Evolutionary conservation across 1,139 yeast species (phyloP).

Genomic region (Nakaseomyces glabratus): DNA sequence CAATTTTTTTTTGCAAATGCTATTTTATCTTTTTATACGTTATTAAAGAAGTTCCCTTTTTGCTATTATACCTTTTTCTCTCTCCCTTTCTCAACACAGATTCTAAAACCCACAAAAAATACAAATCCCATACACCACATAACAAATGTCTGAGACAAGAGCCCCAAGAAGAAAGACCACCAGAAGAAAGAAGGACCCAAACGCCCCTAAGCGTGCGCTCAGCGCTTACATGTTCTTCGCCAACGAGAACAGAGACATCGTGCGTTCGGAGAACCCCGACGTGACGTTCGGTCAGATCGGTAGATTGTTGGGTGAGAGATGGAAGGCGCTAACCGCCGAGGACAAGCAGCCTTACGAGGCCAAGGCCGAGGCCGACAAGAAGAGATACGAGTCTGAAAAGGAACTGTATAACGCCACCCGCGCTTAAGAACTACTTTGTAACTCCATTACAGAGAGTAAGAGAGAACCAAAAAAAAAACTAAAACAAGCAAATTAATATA

Average conservation of each 20-base stretch:
- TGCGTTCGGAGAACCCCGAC: slow-evolving; percentile 91
- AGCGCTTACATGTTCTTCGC: slow-evolving; percentile 99
- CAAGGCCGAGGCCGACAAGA: slow-evolving; percentile 92
- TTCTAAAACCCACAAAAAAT: neutral
- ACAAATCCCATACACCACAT: neutral
- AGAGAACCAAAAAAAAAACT: too few relatives aligned
- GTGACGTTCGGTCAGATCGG: slow-evolving; percentile 89
- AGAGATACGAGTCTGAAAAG: slow-evolving; percentile 94
- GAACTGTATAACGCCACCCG: slow-evolving; percentile 63
- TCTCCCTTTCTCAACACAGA: neutral
- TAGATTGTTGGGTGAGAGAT: slow-evolving; percentile 84
- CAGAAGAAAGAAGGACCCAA: slow-evolving; percentile 60
- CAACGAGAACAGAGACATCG: slow-evolving; percentile 90
- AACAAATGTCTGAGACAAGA: slow-evolving; percentile 2
- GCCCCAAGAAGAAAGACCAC: slow-evolving; percentile 30
- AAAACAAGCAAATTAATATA: neutral
- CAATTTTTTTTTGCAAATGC: neutral
- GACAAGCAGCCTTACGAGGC: slow-evolving; percentile 84
- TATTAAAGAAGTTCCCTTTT: neutral
- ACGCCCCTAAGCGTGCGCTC: slow-evolving; percentile 97
- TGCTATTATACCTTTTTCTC: neutral
- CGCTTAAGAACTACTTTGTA: too few relatives aligned
- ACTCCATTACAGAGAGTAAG: too few relatives aligned
- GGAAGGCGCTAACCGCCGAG: slow-evolving; percentile 80
- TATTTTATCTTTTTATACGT: neutral